Base-by-base conservation (phyloP, 2,329 filamentous ascomycete genomes). In the Xylaria sp. region DNA sequence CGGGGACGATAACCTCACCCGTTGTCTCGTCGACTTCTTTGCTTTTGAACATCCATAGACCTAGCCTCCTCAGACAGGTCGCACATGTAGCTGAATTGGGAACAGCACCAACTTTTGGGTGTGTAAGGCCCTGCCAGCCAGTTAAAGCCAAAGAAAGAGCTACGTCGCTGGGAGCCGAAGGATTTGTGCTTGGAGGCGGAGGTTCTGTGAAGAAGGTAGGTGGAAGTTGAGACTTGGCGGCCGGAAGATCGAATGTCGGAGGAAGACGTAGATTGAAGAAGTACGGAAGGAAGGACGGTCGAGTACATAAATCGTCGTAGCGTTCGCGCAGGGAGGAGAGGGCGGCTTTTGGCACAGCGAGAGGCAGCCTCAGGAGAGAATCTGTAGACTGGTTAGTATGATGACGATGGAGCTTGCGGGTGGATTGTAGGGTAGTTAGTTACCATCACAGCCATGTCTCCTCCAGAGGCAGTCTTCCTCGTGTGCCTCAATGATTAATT, bases 21-120 rank as follows among this genome's bases (percentile, higher is more conserved):
- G 84, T 85, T 17, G 81, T 80, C 1, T 83, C 81, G 66, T 88
- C 86, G 36, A 91, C 86, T 74, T 88, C 87, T 79, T 90, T 94
- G 79, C 90, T 90, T 76, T 90, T 92, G 79, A 97, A 98, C 84
- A 99, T 91, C 96, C 96, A 99, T 2, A 99, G 85, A 0, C 96
- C 96, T 0, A 98, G 84, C 1, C 94, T 89, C 67, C 96, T 90
- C 76, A 97, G 92, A 78, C 96, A 99, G 23, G 93, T 92, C 67
- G 91, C 87, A 79, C 96, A 99, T 4, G 89, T 90, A 6, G 92
- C 90, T 17, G 95, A 88, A 68, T 93, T 92, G 48, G 90, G 89
- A 26, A 91, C 88, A 1, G 88, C 80, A 77, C 90, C 79, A 75
- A 89, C 81, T 77, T 85, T 81, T 13, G 81, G 71, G 72, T 88